Base-by-base conservation (phyloP, 2,329 filamentous ascomycete species). In the Apiospora rasikravindrae region DNA sequence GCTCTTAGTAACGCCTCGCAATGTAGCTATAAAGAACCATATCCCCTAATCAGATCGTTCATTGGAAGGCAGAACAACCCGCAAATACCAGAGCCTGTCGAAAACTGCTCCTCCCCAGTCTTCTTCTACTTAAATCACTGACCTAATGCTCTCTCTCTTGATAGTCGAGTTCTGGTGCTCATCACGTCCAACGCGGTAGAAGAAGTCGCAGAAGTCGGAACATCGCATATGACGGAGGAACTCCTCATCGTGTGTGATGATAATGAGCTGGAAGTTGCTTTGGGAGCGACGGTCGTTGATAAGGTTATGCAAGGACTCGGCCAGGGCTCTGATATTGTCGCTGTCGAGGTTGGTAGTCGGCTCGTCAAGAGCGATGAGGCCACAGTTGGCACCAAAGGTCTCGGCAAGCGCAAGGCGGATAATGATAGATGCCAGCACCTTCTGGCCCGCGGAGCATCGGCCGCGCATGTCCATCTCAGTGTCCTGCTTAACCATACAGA, bases 401-500 rank as follows among this genome's bases (percentile, higher is more conserved):
- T 99, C 96, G 4, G 96, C 96, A 67, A 99, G 89, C 16, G 97
- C 96, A 40, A 99, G 89, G 1, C 96, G 95, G 82, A 99, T 98
- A 83, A 99, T 97, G 84, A 99, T 99, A 82, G 92, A 95, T 5
- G 96, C 96, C 40, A 99, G 90, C 40, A 99, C 96, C 83, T 97
- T 98, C 82, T 99, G 96, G 4, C 96, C 96, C 0, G 96, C 96
- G 76, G 94, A 97, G 87, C 96, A 99, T 71, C 96, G 94, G 1
- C 96, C 97, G 74, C 96, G 94, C 96, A 99, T 99, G 84, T 99
- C 96, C 95, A 99, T 98, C 83, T 99, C 96, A 0, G 93, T 94
- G 79, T 97, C 95, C 80, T 96, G 93, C 85, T 99, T 99, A 77
- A 98, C 91, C 96, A 99, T 99, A 83, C 94, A 95, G 7, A 99